Conservation (phyloP, 2,329 filamentous ascomycete species). For the Pyrenophora tritici-repentis region DNA sequence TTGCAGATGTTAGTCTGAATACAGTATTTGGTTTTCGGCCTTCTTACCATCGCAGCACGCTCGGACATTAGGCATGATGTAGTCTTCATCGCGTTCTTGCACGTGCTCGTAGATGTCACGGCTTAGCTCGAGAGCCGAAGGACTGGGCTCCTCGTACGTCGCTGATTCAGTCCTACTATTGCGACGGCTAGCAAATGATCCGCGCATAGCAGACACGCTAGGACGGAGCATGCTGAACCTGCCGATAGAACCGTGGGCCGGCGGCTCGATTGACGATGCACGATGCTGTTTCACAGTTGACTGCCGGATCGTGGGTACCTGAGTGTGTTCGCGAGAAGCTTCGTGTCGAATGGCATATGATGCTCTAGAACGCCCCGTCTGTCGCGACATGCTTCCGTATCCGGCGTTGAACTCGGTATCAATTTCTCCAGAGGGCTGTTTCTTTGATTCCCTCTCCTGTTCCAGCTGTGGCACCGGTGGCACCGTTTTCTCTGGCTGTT, state of each 20-base stretch:
- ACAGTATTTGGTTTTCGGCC: conserved; percentile 5
- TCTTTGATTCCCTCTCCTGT: conserved; percentile 52
- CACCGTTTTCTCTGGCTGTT: conserved; percentile 26
- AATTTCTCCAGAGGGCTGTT: conserved; percentile 63
- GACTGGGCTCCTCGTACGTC: conserved; percentile 62
- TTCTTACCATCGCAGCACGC: conserved; percentile 94
- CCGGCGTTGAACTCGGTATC: conserved; percentile 78
- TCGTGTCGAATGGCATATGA: conserved; percentile 73
- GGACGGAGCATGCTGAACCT: conserved; percentile 54
- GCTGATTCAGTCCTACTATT: conserved; percentile 46
- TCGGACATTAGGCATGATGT: conserved; percentile 90
- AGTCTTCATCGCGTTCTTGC: conserved; percentile 75
- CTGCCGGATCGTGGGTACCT: conserved; percentile 55
- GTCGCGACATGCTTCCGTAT: conserved; percentile 56
- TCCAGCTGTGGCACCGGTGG: conserved; percentile 7
- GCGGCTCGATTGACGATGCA: conserved; percentile 40
- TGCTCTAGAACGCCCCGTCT: conserved; percentile 56
- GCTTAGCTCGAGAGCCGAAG: conserved; percentile 76
- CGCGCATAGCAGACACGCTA: conserved; percentile 47
- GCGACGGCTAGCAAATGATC: conserved; percentile 56
- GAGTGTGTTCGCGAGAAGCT: conserved; percentile 45
- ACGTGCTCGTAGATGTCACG: conserved; percentile 77
- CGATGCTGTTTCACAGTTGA: conserved; percentile 37
- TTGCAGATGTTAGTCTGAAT: conserved; percentile 18
- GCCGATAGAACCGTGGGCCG: conserved; percentile 51